Evolutionary conservation across 2,329 filamentous ascomycete genomes (phyloP), one percentile per base, ranked within the genome.

Genomic region (Nothophoma quercina): DNA sequence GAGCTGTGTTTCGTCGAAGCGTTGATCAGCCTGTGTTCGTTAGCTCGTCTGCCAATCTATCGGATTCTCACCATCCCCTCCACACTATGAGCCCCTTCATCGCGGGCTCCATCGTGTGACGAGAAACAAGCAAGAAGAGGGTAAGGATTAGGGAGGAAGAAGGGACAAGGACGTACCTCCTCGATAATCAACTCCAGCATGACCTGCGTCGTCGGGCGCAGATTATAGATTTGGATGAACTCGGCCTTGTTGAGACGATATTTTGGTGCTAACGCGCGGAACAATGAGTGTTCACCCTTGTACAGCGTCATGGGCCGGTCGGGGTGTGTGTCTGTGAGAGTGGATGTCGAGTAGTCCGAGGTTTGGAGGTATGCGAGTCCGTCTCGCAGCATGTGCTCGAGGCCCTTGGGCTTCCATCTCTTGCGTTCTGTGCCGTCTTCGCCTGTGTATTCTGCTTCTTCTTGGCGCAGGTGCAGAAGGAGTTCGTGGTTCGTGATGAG

Each of bases 401-500:
- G 75, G 63, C 90, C 88, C 50, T 82, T 78, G 3, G 72, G 70
- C 48, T 66, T 68, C 25, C 50, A 48, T 19, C 71, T 58, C 7
- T 51, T 54, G 32, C 68, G 65, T 7, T 50, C 42, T 15, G 60
- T 71, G 49, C 57, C 62, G 49, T 75, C 71, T 22, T 58, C 63
- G 41, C 65, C 65, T 7, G 52, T 56, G 55, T 75, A 73, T 49
- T 73, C 69, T 50, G 67, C 68, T 26, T 67, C 63, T 63, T 72
- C 67, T 40, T 62, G 44, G 29, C 56, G 66, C 21, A 74, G 65
- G 62, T 74, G 71, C 16, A 70, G 63, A 64, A 86, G 87, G 58
- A 91, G 88, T 78, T 91, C 89, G 59, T 84, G 88, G 72, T 91
- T 91, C 70, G 85, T 85, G 66, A 92, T 78, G 33, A 87, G 81